Evolutionary conservation across 352 stramenopile genomes (phyloP).

Genomic region (Pythium aristosporum): DNA sequence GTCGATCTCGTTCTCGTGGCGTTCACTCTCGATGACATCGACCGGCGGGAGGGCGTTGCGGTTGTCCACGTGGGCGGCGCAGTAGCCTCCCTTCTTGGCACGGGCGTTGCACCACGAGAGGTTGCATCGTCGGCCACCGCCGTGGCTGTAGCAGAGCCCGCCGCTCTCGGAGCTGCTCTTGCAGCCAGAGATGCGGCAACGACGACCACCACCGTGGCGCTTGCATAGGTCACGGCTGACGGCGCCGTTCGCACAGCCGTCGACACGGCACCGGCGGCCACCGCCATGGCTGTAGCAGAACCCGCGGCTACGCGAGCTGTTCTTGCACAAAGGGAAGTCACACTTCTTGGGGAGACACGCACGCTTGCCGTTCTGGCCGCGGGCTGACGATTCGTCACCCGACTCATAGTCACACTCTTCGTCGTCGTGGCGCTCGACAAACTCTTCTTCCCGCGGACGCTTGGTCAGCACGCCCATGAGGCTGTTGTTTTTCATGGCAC

Average conservation of each 20-base stretch:
- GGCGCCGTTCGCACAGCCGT: conserved; percentile 67
- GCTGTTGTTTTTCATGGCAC: conserved; percentile 3
- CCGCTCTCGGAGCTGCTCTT: conserved; percentile 76
- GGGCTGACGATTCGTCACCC: conserved; percentile 1
- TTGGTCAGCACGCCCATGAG: conserved; percentile 21
- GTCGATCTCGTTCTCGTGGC: conserved; percentile 10
- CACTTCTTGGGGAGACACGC: conserved; percentile 79
- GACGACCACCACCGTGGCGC: conserved; percentile 67
- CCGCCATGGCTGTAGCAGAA: conserved; percentile 83
- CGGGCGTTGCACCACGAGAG: conserved; percentile 68
- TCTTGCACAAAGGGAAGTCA: conserved; percentile 84
- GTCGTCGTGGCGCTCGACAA: conserved; percentile 13
- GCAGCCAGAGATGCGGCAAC: conserved; percentile 62
- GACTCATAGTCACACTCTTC: conserved; percentile 23
- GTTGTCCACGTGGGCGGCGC: conserved; percentile 45
- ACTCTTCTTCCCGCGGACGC: conserved; percentile 18
- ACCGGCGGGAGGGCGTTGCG: conserved; percentile 22
- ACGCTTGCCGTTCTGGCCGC: conserved; percentile 37
- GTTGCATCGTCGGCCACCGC: conserved; percentile 62
- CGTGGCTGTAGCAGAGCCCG: conserved; percentile 76
- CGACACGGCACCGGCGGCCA: conserved; percentile 57
- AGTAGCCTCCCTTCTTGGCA: conserved; percentile 76
- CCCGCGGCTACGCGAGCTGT: conserved; percentile 71
- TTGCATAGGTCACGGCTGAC: conserved; percentile 84
- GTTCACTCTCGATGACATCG: conserved; percentile 20